Evolutionary conservation across 495 filamentous ascomycete genomes (phyloP), one percentile per base, ranked within the genome.

Genomic region (Elasticomyces elasticus): DNA sequence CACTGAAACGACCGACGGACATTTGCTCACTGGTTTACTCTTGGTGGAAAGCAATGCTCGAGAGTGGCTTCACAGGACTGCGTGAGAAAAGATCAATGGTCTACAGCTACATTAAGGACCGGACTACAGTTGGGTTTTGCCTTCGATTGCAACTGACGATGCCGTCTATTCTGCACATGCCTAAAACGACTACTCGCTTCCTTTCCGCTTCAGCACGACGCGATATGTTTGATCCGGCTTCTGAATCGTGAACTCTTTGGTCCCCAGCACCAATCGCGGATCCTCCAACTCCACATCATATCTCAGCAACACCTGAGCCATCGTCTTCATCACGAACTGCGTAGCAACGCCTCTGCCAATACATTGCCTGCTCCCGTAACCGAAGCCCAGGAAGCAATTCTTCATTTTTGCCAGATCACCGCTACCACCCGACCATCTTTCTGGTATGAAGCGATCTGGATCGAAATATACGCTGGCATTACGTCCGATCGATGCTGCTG

Each of bases 231-330:
- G 37, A 45, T 62, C 55, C 1, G 55, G 55, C 55, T 62, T 62
- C 40, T 50, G 40, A 35, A 58, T 62, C 27, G 59, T 62, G 49
- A 58, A 62, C 24, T 62, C 59, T 51, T 58, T 62, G 17, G 48
- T 51, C 30, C 51, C 51, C 22, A 62, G 33, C 20, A 58, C 46
- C 45, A 62, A 33, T 3, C 31, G 23, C 31, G 22, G 33, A 38
- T 62, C 41, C 44, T 62, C 59, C n/a, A 62, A 25, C 24, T 58
- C 17, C 4, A 58, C 45, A 3, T 55, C 51, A 49, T 62, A 62
- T 30, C 59, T 23, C 51, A 62, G 22, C 24, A 62, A 22, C 22
- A 62, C 35, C 23, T 33, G 35, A 19, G 45, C 55, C 25, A 62
- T 54, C 55, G 57, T 58, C 51, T 62, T 62, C 46, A 55, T 50